Base-by-base conservation (phyloP, 108 stramenopile species). In the Skeletonema tropicum region DNA sequence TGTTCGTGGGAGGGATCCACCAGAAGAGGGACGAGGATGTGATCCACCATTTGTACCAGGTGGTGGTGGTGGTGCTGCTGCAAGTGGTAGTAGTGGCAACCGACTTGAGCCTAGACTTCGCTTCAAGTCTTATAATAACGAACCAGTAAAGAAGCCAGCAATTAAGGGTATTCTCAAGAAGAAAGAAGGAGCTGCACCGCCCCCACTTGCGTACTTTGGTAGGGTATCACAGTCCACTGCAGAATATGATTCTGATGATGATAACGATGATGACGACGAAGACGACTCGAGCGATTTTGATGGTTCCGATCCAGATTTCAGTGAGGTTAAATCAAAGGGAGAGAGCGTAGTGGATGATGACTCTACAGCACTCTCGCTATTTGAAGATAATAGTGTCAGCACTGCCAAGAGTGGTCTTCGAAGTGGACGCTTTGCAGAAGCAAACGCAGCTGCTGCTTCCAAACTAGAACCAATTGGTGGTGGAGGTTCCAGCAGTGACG, bases 221-320 rank as follows among this genome's bases (percentile, higher is more conserved):
- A 2, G 32, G 26, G 17, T 30, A 9, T 38, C 36, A 8, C 26
- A 7, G 31, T 62, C 61, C 3, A 62, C 11, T 9, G 19, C 61
- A 2, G 61, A 29, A 60, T 13, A 32, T 3, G 15, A 33, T 21
- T 33, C 59, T 14, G 59, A 32, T 15, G 59, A 32, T 15, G 23
- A 23, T 32, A 29, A 2, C 26, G 60, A 30, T 45, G 21, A 68
- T 13, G 38, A 21, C 52, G 52, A 25, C 3, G 39, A 49, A 14
- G 66, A 68, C n/a, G n/a, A n/a, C n/a, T n/a, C n/a, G n/a, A n/a
- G n/a, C n/a, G n/a, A n/a, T n/a, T n/a, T n/a, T n/a, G 39, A 41
- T 29, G 80, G 58, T 45, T 80, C 80, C 4, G 68, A 74, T 49
- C 80, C 80, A n/a, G 57, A 57, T 17, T 68, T 80, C 38, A 68